Percentiles rank a stretch among this genome's conserved stretches.
phyloP scores from a whole-genome alignment of 345 rosid species.

The Aquilaria sinensis region DNA sequence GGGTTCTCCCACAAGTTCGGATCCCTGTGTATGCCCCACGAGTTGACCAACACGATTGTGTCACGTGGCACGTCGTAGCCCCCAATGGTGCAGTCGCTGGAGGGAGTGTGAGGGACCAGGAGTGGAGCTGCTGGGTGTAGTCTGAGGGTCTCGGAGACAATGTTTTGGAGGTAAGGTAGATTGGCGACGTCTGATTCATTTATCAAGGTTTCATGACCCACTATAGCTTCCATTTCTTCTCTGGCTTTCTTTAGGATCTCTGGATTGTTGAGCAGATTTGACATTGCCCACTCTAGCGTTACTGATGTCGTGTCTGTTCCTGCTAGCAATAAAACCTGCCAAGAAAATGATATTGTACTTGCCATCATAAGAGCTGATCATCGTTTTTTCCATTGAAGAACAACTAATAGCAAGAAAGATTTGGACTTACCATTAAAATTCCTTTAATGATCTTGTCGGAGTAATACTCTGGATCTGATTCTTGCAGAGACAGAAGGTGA shows the following conservation, averaged over 20 bases:
- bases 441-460: constrained; percentile 46
- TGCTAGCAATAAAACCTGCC: constrained; percentile 27
- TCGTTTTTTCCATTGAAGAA: no score
- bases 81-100: constrained; percentile 33
- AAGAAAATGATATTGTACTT: background rate
- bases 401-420: background rate
- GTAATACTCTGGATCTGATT: constrained; percentile 35
- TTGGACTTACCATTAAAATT: constrained; percentile 14
- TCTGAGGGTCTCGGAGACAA: constrained; percentile 37
- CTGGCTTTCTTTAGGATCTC: constrained; percentile 29
- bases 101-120: constrained; percentile 28
- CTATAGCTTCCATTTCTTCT: constrained; percentile 20
- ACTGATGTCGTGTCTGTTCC: constrained; percentile 40
- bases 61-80: constrained; percentile 38
- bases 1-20: constrained; percentile 38
- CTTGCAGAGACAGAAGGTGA: constrained; percentile 38
- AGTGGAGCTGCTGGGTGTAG: constrained; percentile 33
- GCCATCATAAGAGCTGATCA: no score
- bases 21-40: constrained; percentile 52
- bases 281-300: constrained; percentile 47
- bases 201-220: constrained; percentile 23
- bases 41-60: constrained; percentile 34
- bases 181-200: constrained; percentile 30
- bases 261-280: constrained; percentile 37
- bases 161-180: constrained; percentile 33